These are phyloP conservation scores for Arthroderma uncinatum DNA, from an alignment of 2,329 filamentous ascomycete species.

Conservation along the genomic window DNA sequence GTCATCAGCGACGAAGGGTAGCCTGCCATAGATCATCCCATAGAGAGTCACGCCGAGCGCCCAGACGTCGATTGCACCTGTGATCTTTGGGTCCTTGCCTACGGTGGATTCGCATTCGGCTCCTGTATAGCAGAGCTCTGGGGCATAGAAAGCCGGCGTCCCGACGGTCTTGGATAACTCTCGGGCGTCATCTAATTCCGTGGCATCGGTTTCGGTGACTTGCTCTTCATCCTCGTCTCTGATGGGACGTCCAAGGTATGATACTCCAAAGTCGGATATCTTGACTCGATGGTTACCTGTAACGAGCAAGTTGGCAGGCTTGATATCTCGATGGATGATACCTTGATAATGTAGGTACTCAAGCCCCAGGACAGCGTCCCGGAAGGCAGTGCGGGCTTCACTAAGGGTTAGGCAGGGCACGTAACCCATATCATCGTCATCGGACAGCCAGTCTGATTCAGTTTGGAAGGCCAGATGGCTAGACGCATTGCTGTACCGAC, in stretches of 20 bases:
- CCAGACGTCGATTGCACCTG: constrained; percentile 93
- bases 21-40: constrained; percentile 84
- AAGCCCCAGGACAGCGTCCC: constrained; percentile 83
- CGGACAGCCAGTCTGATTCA: constrained; percentile 34
- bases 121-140: constrained; percentile 87
- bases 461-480: constrained; percentile 43
- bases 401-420: constrained; percentile 85
- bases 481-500: constrained; percentile 70
- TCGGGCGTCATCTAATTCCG: constrained; percentile 80
- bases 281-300: constrained; percentile 79
- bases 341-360: constrained; percentile 88
- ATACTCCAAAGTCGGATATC: constrained; percentile 97
- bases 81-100: constrained; percentile 58
- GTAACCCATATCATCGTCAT: constrained; percentile 77
- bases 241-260: constrained; percentile 83
- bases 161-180: constrained; percentile 97
- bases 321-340: constrained; percentile 75
- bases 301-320: constrained; percentile 81
- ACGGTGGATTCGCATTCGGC: constrained; percentile 45
- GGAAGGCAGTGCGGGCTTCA: constrained; percentile 71
- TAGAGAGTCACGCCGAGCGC: constrained; percentile 92
- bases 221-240: constrained; percentile 71
- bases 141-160: constrained; percentile 93
- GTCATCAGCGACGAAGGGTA: constrained; percentile 85
- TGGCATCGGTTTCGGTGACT: constrained; percentile 68